Evolutionary conservation across 202 grass and related monocot genomes (phyloP), one percentile per base, ranked within the genome.

Genomic region (Carex arenaria): DNA sequence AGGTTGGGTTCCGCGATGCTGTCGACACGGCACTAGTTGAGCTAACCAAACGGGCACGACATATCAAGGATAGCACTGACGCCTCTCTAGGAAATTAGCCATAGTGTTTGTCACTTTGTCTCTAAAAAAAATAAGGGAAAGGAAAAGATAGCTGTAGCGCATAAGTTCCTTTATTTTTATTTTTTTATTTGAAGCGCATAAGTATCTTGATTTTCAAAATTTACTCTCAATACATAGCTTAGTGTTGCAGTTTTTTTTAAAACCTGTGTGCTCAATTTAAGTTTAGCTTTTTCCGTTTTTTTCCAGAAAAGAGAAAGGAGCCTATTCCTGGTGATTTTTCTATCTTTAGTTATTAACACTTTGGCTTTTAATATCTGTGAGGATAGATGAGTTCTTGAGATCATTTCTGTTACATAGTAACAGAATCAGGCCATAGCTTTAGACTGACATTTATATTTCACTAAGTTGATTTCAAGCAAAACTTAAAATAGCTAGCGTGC

Each of bases 21-120:
- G 80, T 87, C 43, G 62, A 87, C 36, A 70, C 81, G 5, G 85
- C 85, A 6, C 71, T 87, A 0, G 23, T 87, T 47, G 80, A 83
- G 60, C 80, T 87, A 13, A 83, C 80, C 18, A 83, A 78, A 18
- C 80, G 12, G 36, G 65, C 32, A 7, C 65, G 6, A 17, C 12
- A 68, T 8, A 68, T 68, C 65, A 38, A 68, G 14, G 32, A 34
- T 13, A 26, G 26, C 2, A 65, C 26, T 65, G 3, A 0, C 26
- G 12, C 63, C 12, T 65, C 13, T 65, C 63, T 12, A 13, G 65
- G 14, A 38, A 14, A 68, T 68, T 68, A 68, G 65, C 5, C 3
- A 32, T 68, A 68, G 28, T 36, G 2, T 32, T 32, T 32, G 31
- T 32, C 31, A 32, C 31, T 32, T 68, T 67, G 30, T 68, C 30